A percentile compares a stretch with the other conserved stretches of the same genome.
These are phyloP conservation scores for Gynochthodes officinalis DNA, from an alignment of 257 asterid genomes.

Conservation along the genomic window DNA sequence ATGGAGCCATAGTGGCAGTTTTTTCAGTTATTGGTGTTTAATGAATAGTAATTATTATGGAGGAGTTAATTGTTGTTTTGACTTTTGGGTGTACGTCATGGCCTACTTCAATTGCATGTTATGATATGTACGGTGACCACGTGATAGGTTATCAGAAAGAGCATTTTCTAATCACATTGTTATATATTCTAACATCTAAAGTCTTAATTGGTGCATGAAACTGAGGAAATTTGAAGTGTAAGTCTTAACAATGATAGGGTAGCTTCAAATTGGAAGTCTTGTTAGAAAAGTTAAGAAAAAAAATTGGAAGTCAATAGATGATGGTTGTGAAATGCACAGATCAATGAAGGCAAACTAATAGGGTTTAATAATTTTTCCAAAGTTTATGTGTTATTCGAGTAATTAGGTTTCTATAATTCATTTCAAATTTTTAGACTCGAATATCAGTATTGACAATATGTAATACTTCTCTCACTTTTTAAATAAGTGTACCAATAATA, in stretches of 20 bases:
- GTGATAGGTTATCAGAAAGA: slow-evolving; percentile 21
- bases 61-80: neutral
- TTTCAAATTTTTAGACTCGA: too few relatives aligned
- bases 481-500: too few relatives aligned
- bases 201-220: neutral
- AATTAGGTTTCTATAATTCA: neutral
- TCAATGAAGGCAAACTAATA: too few relatives aligned
- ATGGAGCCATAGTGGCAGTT: neutral
- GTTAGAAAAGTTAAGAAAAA: too few relatives aligned
- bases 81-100: slow-evolving; percentile 21
- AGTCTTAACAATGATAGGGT: too few relatives aligned
- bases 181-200: neutral
- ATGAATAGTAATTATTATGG: neutral
- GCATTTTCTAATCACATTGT: neutral
- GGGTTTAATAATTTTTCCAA: too few relatives aligned
- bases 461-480: too few relatives aligned
- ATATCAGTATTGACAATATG: too few relatives aligned
- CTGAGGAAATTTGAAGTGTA: neutral
- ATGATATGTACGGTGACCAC: slow-evolving; percentile 45
- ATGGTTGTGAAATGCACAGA: too few relatives aligned
- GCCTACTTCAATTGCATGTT: slow-evolving; percentile 30
- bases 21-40: neutral
- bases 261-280: too few relatives aligned
- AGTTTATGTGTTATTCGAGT: neutral
- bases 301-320: too few relatives aligned